These are phyloP conservation scores for Meripilus lineatus DNA, from an alignment of 1,284 basidiomycete genomes.

Conservation along the genomic window DNA sequence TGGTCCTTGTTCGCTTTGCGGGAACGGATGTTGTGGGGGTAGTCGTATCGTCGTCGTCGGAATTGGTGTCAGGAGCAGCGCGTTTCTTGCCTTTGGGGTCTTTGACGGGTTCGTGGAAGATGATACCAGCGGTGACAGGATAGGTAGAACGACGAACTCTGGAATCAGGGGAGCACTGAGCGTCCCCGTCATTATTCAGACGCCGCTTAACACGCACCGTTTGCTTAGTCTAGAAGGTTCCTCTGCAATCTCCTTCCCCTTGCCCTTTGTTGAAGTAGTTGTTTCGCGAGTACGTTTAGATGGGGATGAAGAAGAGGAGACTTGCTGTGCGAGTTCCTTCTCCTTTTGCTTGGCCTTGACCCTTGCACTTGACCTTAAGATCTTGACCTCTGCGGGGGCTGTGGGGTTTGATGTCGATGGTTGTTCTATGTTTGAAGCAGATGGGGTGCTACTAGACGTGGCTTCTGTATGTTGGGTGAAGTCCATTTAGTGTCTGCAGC, in stretches of 20 bases:
- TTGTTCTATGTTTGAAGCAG: constrained; percentile 23
- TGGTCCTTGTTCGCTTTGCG: constrained; percentile 53
- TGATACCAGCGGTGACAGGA: constrained; percentile 42
- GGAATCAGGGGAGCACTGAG: constrained; percentile 18
- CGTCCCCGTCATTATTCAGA: background rate
- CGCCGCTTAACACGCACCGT: constrained; percentile 41
- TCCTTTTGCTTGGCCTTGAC: constrained; percentile 70
- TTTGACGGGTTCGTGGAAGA: constrained; percentile 68
- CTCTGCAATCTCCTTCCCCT: constrained; percentile 53
- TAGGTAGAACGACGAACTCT: constrained; percentile 57
- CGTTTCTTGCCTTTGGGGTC: constrained; percentile 84
- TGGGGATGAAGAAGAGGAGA: constrained; percentile 32
- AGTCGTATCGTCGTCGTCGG: constrained; percentile 55
- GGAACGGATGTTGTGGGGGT: constrained; percentile 35
- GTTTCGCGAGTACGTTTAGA: constrained; percentile 53
- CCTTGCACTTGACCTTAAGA: constrained; percentile 67
- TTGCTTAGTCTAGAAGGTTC: constrained; percentile 47
- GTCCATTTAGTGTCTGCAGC: constrained; percentile 82
- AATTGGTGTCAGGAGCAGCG: constrained; percentile 60
- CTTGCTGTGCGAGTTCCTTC: constrained; percentile 42
- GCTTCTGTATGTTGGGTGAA: constrained; percentile 66
- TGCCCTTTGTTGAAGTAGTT: constrained; percentile 52
- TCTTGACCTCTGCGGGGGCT: constrained; percentile 35
- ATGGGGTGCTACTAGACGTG: constrained; percentile 53
- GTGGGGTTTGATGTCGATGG: constrained; percentile 23